Evolutionary conservation across 805 yeast species (phyloP).

Genomic region (Zygoascus tannicola): DNA sequence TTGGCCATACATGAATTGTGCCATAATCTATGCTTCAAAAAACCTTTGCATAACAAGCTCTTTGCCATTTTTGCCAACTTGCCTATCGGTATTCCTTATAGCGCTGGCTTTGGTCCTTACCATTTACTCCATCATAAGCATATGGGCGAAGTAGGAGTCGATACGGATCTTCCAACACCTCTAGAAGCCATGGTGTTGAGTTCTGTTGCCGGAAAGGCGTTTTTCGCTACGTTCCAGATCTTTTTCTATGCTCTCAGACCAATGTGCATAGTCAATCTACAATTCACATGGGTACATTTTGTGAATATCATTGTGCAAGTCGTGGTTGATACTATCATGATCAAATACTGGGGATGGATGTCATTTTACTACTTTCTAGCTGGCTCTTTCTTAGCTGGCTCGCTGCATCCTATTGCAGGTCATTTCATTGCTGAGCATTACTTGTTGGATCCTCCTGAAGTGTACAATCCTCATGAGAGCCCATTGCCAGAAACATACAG

Average conservation of each 20-base stretch:
- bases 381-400: conserved; percentile 81
- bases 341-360: conserved; percentile 53
- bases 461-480: conserved; percentile 24
- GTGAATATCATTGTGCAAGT: conserved; percentile 56
- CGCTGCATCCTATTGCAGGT: conserved; percentile 89
- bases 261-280: conserved; percentile 68
- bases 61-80: conserved; percentile 70
- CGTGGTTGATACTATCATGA: conserved; percentile 47
- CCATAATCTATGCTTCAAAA: conserved; percentile 76
- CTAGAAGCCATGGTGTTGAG: conserved; percentile 68
- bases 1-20: conserved; percentile 82
- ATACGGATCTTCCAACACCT: conserved; percentile 79
- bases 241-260: conserved; percentile 87
- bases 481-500: conserved; percentile 68
- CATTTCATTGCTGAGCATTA: conserved; percentile 95
- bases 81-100: conserved; percentile 85
- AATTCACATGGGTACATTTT: conserved; percentile 66
- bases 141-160: conserved; percentile 72
- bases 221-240: conserved; percentile 83
- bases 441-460: conserved; percentile 51
- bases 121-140: conserved; percentile 89
- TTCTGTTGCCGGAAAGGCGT: conserved; percentile 75
- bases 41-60: conserved; percentile 66
- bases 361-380: conserved; percentile 57
- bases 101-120: conserved; percentile 83